These are phyloP conservation scores for Aspergillus tanneri DNA, from an alignment of 2,329 filamentous ascomycete genomes.

Conservation along the genomic window DNA sequence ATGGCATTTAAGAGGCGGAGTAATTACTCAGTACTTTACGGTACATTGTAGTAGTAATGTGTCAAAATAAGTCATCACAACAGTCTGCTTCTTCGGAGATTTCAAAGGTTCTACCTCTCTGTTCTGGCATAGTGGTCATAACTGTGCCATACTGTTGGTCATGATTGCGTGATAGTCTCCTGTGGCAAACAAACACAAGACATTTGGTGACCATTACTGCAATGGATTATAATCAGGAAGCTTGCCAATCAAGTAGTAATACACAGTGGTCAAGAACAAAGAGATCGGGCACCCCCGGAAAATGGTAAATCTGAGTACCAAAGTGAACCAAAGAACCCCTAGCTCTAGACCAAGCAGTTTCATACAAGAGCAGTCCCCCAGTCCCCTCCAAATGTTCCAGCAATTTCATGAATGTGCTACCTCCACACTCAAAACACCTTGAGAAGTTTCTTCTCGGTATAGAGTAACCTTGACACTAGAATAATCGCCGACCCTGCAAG, in stretches of 20 bases:
- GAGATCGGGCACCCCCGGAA: background rate
- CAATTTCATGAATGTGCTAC: background rate
- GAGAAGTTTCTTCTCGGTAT: constrained; percentile 1
- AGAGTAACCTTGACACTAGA: constrained; percentile 3
- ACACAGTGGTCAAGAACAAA: background rate
- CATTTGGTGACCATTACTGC: background rate
- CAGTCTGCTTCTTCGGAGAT: no score
- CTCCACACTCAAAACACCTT: constrained; percentile 2
- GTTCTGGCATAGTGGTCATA: no score
- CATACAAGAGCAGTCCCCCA: background rate
- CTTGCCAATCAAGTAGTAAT: background rate
- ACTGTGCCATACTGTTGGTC: no score
- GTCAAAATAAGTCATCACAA: no score
- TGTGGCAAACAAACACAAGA: background rate
- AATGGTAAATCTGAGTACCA: no score
- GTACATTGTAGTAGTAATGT: no score
- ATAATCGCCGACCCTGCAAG: constrained; percentile 4
- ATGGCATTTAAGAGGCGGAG: no score
- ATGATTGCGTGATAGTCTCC: no score
- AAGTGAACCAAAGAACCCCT: background rate
- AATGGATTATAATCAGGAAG: background rate
- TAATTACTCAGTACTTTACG: no score
- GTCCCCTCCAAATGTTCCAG: background rate
- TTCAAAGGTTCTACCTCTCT: no score
- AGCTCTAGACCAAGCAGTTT: background rate